phyloP scores from a whole-genome alignment of 208 protist genomes.

The Trypanosoma lewisi region DNA sequence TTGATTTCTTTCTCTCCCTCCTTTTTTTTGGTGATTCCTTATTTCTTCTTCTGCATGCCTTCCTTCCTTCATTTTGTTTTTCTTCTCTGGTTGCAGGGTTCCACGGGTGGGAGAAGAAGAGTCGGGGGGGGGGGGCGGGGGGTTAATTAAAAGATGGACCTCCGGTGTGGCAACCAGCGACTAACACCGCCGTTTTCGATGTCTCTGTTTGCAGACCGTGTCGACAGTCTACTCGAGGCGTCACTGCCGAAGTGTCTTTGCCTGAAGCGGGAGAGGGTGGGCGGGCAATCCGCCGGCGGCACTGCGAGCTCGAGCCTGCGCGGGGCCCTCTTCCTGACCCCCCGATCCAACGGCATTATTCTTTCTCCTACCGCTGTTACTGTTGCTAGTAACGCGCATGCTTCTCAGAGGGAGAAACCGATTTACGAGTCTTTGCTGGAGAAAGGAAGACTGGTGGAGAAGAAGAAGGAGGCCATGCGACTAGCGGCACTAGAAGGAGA shows the following conservation, averaged over 20 bases:
- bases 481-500: constrained; percentile 45
- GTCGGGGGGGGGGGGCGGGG: not conserved
- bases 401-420: constrained; percentile 13
- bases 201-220: constrained; percentile 24
- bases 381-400: not conserved
- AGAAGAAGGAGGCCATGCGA: constrained; percentile 38
- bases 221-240: constrained; percentile 35
- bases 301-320: not conserved
- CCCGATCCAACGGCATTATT: not conserved
- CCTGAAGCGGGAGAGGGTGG: not conserved
- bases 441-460: constrained; percentile 48
- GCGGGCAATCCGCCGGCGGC: not conserved
- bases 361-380: not conserved
- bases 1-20: too few species aligned
- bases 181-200: constrained; percentile 31
- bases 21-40: not conserved
- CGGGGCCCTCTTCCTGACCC: not conserved
- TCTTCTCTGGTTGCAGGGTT: not conserved
- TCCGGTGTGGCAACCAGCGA: constrained; percentile 17
- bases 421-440: constrained; percentile 75
- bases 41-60: not conserved
- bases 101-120: not conserved
- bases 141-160: constrained; percentile 1
- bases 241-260: constrained; percentile 52
- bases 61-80: not conserved